phyloP scores from a whole-genome alignment of 2,329 filamentous ascomycete species.

The Alternaria consortialis region DNA sequence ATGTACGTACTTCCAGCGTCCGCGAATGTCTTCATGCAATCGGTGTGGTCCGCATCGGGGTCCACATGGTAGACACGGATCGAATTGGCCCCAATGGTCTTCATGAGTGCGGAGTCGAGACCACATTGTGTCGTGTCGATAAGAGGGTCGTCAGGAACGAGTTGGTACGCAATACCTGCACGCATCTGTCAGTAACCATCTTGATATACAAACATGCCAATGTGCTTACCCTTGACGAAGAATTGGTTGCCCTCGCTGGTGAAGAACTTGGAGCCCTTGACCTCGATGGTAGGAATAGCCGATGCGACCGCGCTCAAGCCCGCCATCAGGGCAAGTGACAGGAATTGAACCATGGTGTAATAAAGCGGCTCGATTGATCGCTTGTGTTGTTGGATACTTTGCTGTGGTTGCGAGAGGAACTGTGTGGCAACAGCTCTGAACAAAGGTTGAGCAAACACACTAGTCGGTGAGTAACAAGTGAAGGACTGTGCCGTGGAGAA shows the following conservation, averaged over 20 bases:
- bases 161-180: slow-evolving; percentile 75
- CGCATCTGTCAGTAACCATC: slow-evolving; percentile 14
- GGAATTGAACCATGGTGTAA: slow-evolving; percentile 17
- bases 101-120: slow-evolving; percentile 79
- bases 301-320: slow-evolving; percentile 47
- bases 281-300: slow-evolving; percentile 65
- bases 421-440: background rate
- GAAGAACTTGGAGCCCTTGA: slow-evolving; percentile 85
- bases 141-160: slow-evolving; percentile 76
- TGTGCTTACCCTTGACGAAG: slow-evolving; percentile 75
- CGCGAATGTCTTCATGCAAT: slow-evolving; percentile 82
- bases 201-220: background rate
- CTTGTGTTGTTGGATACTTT: background rate
- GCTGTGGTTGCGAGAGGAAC: background rate
- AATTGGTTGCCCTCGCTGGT: slow-evolving; percentile 81
- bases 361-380: background rate
- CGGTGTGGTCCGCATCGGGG: slow-evolving; percentile 72
- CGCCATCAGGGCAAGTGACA: slow-evolving; percentile 29
- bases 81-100: slow-evolving; percentile 80
- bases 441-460: background rate
- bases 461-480: background rate
- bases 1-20: slow-evolving; percentile 59
- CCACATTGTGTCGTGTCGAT: slow-evolving; percentile 78
- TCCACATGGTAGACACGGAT: slow-evolving; percentile 93
- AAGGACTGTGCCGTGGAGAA: background rate